A percentile compares a stretch with the other conserved stretches of the same genome.
These are phyloP conservation scores for Solanum hybrid DNA, from an alignment of 305 asterid genomes.

Conservation along the genomic window DNA sequence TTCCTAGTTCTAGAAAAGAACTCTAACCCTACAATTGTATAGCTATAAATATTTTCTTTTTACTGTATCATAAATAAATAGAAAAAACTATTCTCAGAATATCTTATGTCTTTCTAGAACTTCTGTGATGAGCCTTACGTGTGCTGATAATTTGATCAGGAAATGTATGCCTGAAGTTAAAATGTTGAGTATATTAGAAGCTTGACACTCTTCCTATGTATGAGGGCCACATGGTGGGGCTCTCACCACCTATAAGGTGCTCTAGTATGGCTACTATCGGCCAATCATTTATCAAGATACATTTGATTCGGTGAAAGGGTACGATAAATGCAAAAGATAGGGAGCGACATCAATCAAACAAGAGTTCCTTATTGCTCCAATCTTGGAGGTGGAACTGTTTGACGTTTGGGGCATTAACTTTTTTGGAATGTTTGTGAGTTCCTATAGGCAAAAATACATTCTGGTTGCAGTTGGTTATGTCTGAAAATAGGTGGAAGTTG, in stretches of 20 bases:
- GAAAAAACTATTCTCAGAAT: background rate
- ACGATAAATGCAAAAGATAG: background rate
- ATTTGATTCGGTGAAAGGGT: background rate
- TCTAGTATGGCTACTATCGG: background rate
- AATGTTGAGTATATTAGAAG: background rate
- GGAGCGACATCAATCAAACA: background rate
- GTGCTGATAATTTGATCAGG: background rate
- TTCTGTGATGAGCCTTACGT: background rate
- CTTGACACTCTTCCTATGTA: background rate
- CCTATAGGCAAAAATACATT: background rate
- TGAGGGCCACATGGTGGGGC: background rate
- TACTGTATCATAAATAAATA: background rate
- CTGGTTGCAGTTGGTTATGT: background rate
- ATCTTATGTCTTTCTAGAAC: conserved; percentile 6
- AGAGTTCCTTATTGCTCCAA: background rate
- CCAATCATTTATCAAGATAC: background rate
- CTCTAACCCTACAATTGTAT: background rate
- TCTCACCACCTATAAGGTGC: background rate
- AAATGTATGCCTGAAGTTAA: background rate
- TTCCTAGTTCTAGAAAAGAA: background rate
- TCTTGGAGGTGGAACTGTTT: background rate
- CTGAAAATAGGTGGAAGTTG: background rate
- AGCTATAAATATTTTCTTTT: background rate
- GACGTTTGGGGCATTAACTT: background rate
- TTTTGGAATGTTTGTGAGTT: background rate